Conservation (phyloP, 805 yeast genomes). For the Hanseniaspora valbyensis region DNA sequence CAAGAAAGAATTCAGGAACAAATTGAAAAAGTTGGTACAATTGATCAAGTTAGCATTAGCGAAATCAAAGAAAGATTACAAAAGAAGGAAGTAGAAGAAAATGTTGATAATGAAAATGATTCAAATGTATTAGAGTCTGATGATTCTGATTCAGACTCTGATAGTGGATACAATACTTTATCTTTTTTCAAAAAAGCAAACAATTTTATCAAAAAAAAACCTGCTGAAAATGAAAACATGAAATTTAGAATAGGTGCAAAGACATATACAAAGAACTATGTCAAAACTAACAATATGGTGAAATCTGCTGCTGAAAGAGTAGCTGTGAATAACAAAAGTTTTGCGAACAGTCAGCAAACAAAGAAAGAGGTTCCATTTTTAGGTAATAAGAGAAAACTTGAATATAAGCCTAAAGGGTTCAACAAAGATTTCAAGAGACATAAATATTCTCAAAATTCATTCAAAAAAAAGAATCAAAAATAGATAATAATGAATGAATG, state of each 20-base stretch:
- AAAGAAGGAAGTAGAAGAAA: background rate
- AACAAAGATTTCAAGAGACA: background rate
- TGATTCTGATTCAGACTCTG: constrained; percentile 7
- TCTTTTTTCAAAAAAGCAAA: constrained; percentile 5
- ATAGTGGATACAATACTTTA: constrained; percentile 16
- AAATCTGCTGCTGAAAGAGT: constrained; percentile 86
- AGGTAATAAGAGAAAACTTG: constrained; percentile 2
- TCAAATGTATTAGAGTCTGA: background rate
- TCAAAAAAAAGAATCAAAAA: background rate
- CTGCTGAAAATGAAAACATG: constrained; percentile 7
- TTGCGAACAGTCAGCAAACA: constrained; percentile 36
- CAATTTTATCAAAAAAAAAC: constrained; percentile 3
- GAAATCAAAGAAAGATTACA: background rate
- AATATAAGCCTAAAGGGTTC: background rate
- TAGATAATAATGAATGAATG: background rate
- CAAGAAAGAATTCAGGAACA: background rate
- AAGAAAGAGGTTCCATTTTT: constrained; percentile 8
- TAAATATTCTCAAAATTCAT: background rate
- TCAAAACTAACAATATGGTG: constrained; percentile 69
- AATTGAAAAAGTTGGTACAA: background rate
- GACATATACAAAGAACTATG: constrained; percentile 10
- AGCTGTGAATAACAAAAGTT: constrained; percentile 55
- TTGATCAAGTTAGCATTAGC: background rate
- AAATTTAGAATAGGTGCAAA: constrained; percentile 12
- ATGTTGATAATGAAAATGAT: background rate